Conservation (phyloP, 257 asterid species). For the Przewalskia tangutica region DNA sequence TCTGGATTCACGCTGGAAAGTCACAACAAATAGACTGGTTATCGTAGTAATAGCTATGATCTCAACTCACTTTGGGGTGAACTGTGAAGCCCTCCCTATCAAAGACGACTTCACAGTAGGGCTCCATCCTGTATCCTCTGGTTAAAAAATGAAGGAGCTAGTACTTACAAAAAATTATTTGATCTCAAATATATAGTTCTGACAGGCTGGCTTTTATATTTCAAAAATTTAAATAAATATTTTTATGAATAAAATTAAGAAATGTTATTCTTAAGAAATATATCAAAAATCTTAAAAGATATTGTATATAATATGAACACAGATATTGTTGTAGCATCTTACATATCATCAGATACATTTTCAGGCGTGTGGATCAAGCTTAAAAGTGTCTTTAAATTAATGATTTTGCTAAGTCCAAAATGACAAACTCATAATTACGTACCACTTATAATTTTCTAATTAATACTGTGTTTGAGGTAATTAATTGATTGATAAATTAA, state of each 20-base stretch:
- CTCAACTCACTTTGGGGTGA: neutral
- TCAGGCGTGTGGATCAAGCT: neutral
- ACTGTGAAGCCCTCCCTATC: accelerated
- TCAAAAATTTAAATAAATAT: neutral
- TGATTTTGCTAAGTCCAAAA: neutral
- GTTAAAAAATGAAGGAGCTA: too few relatives aligned
- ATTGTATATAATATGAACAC: neutral
- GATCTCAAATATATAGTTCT: neutral
- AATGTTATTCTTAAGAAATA: neutral
- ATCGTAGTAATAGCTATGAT: neutral
- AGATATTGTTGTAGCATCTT: neutral
- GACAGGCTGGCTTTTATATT: neutral
- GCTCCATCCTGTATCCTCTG: too few relatives aligned
- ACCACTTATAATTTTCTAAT: neutral
- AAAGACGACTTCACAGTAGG: neutral
- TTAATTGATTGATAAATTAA: neutral
- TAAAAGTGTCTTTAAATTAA: neutral
- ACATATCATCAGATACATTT: neutral
- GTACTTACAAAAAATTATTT: neutral
- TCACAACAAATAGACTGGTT: neutral
- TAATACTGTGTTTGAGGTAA: neutral
- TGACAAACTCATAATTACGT: neutral
- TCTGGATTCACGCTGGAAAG: accelerated
- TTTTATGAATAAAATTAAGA: neutral
- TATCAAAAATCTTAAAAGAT: neutral